These are phyloP conservation scores for Aureococcus anophagefferens DNA, from an alignment of 108 stramenopile genomes.

Conservation along the genomic window DNA sequence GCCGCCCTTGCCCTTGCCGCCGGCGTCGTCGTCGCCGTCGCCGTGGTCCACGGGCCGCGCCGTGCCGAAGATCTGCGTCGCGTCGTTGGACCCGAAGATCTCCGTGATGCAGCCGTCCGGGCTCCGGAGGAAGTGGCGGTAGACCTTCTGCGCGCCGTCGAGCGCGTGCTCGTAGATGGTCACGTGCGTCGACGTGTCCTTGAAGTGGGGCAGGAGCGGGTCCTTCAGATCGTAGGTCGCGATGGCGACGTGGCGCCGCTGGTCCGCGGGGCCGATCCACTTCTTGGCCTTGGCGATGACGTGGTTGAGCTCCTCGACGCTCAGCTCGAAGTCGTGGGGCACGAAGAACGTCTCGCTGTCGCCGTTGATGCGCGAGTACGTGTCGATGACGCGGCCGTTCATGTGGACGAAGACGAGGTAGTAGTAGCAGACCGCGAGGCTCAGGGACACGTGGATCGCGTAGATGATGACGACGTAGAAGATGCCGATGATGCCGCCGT, in stretches of 20 bases:
- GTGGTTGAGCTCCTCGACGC: conserved; percentile 14
- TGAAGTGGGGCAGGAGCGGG: conserved; percentile 4
- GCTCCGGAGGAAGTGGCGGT: conserved; percentile 38
- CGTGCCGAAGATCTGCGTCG: too few relatives aligned
- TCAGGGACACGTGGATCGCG: neutral
- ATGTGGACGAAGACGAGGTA: conserved; percentile 40
- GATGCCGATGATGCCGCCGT: conserved; percentile 29
- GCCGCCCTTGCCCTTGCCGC: too few relatives aligned
- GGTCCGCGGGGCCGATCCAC: conserved; percentile 27
- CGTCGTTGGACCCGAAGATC: too few relatives aligned
- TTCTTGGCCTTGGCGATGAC: conserved; percentile 11
- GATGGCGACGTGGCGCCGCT: conserved; percentile 22
- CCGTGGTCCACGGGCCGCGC: too few relatives aligned
- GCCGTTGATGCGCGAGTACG: conserved; percentile 34
- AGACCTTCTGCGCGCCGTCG: conserved; percentile 18
- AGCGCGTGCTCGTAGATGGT: conserved; percentile 25
- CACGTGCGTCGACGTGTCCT: conserved; percentile 27
- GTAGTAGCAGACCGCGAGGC: conserved; percentile 25
- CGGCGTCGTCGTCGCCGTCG: too few relatives aligned
- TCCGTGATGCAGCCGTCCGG: conserved; percentile 39
- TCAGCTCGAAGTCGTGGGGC: conserved; percentile 39
- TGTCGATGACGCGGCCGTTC: conserved; percentile 50
- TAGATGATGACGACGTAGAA: conserved; percentile 26
- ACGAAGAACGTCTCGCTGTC: conserved; percentile 27
- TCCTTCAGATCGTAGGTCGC: conserved; percentile 21